Base-by-base conservation (phyloP, 257 asterid species). In the Anisodus acutangulus region DNA sequence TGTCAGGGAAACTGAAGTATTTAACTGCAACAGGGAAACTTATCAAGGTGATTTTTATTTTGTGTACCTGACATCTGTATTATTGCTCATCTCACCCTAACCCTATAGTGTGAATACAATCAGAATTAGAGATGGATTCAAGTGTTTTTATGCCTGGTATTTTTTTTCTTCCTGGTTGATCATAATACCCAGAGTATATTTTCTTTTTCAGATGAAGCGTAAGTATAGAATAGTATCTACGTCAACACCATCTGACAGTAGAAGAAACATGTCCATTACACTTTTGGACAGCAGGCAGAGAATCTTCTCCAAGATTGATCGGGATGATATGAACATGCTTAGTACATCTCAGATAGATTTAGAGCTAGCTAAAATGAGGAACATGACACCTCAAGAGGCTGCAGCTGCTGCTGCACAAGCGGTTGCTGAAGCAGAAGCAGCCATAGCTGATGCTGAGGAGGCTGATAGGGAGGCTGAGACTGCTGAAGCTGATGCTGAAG, bases 401-500 rank as follows among this genome's bases (percentile, higher is more conserved):
- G 85, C 90, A 58, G 92, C 94, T 16, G 85, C 82, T 79, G 93
- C 94, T 64, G 94, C 94, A 78, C 88, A 80, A 85, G 92, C 93
- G 11, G 97, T 90, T 87, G 89, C 92, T n/a, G 94, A 93, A 86
- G 97, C 95, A 19, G 93, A 91, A 82, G 89, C 87, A 64, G 97
- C 94, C 31, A 47, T 93, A 60, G 92, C 92, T 82, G 91, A 84
- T 79, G 97, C 95, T 74, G 97, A 88, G 86, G 90, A 89, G 87
- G 97, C 97, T 10, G 85, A 82, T 62, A 85, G 88, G 79, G 94
- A 91, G 82, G 93, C 94, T 26, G 97, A 90, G 22, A 91, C 90
- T 53, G 94, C 93, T n/a, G 97, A 90, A 85, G 97, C 92, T 59
- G 97, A 89, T 37, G 95, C 95, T 59, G 90, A 87, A 74, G 94